Evolutionary conservation across 2,329 filamentous ascomycete species (phyloP), one percentile per base, ranked within the genome.

Genomic region (Botrytis tulipae): DNA sequence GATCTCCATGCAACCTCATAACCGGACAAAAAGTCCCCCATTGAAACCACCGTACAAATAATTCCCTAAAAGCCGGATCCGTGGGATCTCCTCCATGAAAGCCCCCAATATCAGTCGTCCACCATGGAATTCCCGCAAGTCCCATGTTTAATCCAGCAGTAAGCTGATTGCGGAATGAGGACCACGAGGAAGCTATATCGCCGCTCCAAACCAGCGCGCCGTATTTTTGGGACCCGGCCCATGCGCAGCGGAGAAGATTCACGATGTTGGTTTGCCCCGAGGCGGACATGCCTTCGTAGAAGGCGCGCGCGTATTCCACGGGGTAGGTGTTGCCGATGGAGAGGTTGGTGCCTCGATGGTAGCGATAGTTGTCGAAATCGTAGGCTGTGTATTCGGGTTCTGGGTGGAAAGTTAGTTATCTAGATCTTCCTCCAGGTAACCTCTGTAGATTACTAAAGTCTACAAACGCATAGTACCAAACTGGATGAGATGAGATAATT

Each of bases 61-160:
- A 81, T 78, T 92, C 90, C 12, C 88, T 84, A 80, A 92, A 92
- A 0, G 77, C 82, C 1, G 83, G 81, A 65, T 90, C 85, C 1
- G 83, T 80, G 0, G 89, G 88, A 74, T 90, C 84, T 0, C 90
- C 90, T 8, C 90, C 90, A 77, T 92, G 90, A 78, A 92, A 92
- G 0, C 90, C 90, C 2, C 90, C 90, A 70, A 92, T 92, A 76
- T 92, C 90, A 0, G 90, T 92, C 0, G 90, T 92, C 88, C 89
- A 92, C 89, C 89, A 91, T 0, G 89, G 86, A 16, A 92, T 84
- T 0, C 90, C 90, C 0, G 88, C 84, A 7, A 92, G 81, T 0
- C 89, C 90, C 87, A 91, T 91, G 78, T 90, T 90, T 32, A 92
- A 82, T 0, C 90, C 90, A 0, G 90, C 90, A 0, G 88, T 84